Conservation (phyloP, 2,329 filamentous ascomycete genomes). For the Reticulascus tulasneorum region DNA sequence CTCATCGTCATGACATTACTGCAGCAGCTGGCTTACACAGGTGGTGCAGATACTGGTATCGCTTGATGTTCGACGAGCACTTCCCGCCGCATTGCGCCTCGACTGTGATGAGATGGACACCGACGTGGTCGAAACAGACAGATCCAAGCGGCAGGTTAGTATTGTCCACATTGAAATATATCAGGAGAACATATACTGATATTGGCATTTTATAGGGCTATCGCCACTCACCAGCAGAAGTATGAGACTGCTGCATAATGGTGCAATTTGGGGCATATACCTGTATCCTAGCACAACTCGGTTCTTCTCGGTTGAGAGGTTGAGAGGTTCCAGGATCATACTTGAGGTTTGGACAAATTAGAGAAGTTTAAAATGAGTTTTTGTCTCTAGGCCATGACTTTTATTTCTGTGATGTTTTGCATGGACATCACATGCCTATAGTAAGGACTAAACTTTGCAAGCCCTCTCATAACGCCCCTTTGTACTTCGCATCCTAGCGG, state of each 20-base stretch:
- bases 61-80: conserved; percentile 97
- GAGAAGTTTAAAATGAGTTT: no score
- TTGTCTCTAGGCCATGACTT: no score
- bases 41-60: conserved; percentile 94
- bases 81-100: conserved; percentile 88
- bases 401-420: no score
- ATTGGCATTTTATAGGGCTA: conserved; percentile 52
- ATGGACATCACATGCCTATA: no score
- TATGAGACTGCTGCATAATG: conserved; percentile 52
- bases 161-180: not conserved
- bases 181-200: not conserved
- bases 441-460: no score
- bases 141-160: conserved; percentile 87
- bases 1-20: no score
- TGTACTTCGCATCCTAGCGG: no score
- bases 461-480: no score
- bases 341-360: no score
- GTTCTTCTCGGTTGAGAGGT: no score
- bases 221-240: conserved; percentile 70
- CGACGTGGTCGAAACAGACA: conserved; percentile 93
- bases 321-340: no score
- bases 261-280: conserved; percentile 8
- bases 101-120: conserved; percentile 94
- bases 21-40: no score
- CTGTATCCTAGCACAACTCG: conserved; percentile 12